A percentile compares a stretch with the other conserved stretches of the same genome.
Conservation (phyloP, 306 rosid genomes). For the Cicer cuneatum region DNA sequence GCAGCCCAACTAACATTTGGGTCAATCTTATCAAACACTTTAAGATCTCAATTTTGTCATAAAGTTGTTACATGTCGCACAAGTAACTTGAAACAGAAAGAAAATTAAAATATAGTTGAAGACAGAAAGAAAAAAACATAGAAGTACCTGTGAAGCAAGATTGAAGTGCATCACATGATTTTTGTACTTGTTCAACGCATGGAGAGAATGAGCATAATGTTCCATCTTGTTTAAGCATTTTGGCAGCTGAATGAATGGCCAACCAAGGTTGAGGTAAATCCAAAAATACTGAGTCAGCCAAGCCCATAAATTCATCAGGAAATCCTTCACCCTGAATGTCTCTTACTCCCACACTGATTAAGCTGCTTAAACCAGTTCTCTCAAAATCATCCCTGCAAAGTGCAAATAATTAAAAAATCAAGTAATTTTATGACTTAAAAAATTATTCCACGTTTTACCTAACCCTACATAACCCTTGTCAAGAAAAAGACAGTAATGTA, state of each 20-base stretch:
- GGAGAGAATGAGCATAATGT: slow-evolving; percentile 85
- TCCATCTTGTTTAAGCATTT: slow-evolving; percentile 74
- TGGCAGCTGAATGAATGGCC: slow-evolving; percentile 79
- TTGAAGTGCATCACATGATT: slow-evolving; percentile 68
- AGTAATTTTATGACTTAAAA: slow-evolving; percentile 1
- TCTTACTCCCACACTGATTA: slow-evolving; percentile 75
- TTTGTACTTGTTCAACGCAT: slow-evolving; percentile 82
- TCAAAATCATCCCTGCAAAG: slow-evolving; percentile 82
- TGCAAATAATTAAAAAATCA: slow-evolving; percentile 32
- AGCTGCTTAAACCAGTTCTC: slow-evolving; percentile 75
- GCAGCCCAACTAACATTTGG: too few relatives aligned
- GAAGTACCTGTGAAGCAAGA: slow-evolving; percentile 69
- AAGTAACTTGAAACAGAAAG: slow-evolving; percentile 8
- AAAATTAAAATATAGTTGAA: background rate
- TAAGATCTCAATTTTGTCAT: slow-evolving; percentile 18
- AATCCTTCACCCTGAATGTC: slow-evolving; percentile 92
- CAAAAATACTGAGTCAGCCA: slow-evolving; percentile 76
- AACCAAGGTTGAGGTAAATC: slow-evolving; percentile 97
- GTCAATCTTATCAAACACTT: too few relatives aligned
- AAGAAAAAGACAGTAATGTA: background rate
- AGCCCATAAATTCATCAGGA: slow-evolving; percentile 65
- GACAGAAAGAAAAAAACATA: slow-evolving; percentile 4
- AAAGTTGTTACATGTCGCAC: background rate
- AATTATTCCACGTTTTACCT: slow-evolving; percentile 5
- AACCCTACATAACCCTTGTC: background rate